These are phyloP conservation scores for Fraxinus baroniana DNA, from an alignment of 305 asterid species.

Conservation along the genomic window DNA sequence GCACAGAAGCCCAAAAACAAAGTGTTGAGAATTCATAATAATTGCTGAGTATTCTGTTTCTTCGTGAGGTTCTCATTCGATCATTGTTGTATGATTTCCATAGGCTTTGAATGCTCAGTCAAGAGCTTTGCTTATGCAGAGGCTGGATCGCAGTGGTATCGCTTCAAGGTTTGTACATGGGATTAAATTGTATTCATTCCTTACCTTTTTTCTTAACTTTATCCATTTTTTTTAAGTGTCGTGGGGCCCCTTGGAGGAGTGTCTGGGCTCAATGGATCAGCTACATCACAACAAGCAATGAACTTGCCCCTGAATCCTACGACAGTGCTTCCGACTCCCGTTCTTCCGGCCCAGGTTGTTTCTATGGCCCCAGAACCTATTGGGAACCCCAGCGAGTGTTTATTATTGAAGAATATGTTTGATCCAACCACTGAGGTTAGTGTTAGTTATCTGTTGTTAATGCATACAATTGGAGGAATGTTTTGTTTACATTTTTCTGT, in stretches of 20 bases:
- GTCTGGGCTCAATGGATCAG: slow-evolving; percentile 65
- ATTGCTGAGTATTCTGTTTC: neutral
- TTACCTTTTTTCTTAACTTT: neutral
- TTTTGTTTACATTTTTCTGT: neutral
- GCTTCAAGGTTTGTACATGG: slow-evolving; percentile 63
- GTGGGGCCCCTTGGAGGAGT: slow-evolving; percentile 70
- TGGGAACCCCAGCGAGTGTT: slow-evolving; percentile 93
- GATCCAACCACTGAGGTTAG: slow-evolving; percentile 91
- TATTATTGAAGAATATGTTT: slow-evolving; percentile 91
- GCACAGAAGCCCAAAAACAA: neutral
- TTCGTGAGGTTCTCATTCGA: neutral
- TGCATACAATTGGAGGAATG: neutral
- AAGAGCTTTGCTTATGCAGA: slow-evolving; percentile 95
- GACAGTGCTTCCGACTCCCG: slow-evolving; percentile 42
- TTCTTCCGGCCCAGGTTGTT: slow-evolving; percentile 55
- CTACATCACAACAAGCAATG: slow-evolving; percentile 48
- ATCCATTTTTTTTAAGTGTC: slow-evolving; percentile 38
- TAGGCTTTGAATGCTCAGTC: slow-evolving; percentile 97
- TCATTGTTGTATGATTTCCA: slow-evolving; percentile 11
- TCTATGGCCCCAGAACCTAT: slow-evolving; percentile 77
- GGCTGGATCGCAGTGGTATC: slow-evolving; percentile 88
- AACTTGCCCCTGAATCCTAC: slow-evolving; percentile 68
- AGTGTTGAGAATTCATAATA: too few relatives aligned
- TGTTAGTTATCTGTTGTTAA: slow-evolving; percentile 12
- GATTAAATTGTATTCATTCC: slow-evolving; percentile 4